A percentile compares a stretch with the other conserved stretches of the same genome.
Evolutionary conservation across 2,329 filamentous ascomycete species (phyloP).

Genomic region (Colletotrichum abscissum): DNA sequence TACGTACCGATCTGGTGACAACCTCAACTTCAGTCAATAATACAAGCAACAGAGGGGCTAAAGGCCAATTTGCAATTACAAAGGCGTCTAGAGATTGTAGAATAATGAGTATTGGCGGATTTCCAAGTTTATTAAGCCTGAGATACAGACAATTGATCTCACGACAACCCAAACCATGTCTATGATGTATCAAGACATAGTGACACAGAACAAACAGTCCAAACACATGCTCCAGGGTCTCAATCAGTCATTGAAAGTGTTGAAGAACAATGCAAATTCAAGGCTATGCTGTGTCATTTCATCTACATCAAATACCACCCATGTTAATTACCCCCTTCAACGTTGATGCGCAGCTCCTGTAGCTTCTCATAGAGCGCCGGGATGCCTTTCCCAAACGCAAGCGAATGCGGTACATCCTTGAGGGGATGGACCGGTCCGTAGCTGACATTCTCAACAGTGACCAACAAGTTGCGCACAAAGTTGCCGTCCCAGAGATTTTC

Average conservation of each 20-base stretch:
- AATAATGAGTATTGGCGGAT: neutral
- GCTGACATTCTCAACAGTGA: slow-evolving; percentile 13
- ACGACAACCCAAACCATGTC: neutral
- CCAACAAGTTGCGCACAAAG: slow-evolving; percentile 18
- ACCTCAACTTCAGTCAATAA: neutral
- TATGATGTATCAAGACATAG: neutral
- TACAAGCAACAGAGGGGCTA: neutral
- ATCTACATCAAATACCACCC: neutral
- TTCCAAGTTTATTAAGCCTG: neutral
- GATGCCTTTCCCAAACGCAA: slow-evolving; percentile 19
- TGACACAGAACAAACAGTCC: neutral
- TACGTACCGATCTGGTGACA: neutral
- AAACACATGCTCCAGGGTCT: no score
- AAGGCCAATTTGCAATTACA: neutral
- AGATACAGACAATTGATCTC: neutral
- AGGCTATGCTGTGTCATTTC: neutral
- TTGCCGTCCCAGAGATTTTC: slow-evolving; percentile 25
- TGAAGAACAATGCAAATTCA: neutral
- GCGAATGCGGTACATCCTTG: slow-evolving; percentile 6
- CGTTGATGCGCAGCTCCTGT: slow-evolving; percentile 4
- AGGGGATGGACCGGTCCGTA: neutral
- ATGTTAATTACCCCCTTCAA: neutral
- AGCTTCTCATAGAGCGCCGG: slow-evolving; percentile 24
- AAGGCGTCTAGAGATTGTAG: neutral
- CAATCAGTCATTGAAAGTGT: no score